Conservation (phyloP, 352 stramenopile genomes). For the Globisporangium uncinulatum region DNA sequence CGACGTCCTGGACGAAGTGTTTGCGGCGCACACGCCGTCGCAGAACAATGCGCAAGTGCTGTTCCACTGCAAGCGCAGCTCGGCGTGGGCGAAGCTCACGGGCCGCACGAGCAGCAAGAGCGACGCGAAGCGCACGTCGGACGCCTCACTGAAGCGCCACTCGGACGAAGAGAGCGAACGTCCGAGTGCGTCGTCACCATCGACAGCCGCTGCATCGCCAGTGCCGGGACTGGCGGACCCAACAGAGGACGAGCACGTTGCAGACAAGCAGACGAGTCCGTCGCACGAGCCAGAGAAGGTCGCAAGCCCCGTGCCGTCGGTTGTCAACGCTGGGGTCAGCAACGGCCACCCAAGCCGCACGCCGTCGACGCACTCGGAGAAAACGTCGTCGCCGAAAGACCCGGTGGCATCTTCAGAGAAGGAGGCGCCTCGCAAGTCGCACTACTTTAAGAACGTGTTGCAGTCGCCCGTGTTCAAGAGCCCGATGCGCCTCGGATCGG, state of each 20-base stretch:
- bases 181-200: constrained; percentile 8
- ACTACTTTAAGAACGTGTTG: constrained; percentile 85
- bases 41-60: constrained; percentile 68
- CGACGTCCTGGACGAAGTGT: constrained; percentile 72
- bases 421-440: constrained; percentile 46
- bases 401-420: constrained; percentile 1
- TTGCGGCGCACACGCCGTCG: constrained; percentile 47
- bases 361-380: constrained; percentile 11
- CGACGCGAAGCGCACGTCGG: constrained; percentile 23
- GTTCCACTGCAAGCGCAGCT: constrained; percentile 62
- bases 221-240: constrained; percentile 1
- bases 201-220: not conserved
- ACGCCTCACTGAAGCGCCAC: constrained; percentile 7
- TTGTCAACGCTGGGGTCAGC: constrained; percentile 8
- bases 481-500: constrained; percentile 65
- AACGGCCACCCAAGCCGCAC: constrained; percentile 8
- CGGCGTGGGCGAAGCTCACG: constrained; percentile 57
- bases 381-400: constrained; percentile 9
- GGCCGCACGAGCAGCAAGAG: constrained; percentile 34
- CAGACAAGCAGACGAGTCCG: constrained; percentile 10
- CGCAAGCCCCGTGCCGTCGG: constrained; percentile 10
- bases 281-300: constrained; percentile 6
- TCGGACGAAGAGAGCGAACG: constrained; percentile 15
- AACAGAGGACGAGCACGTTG: constrained; percentile 8
- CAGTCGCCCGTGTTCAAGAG: constrained; percentile 81